Base-by-base conservation (phyloP, 2,329 filamentous ascomycete species). In the Paracoccidioides brasiliensis region DNA sequence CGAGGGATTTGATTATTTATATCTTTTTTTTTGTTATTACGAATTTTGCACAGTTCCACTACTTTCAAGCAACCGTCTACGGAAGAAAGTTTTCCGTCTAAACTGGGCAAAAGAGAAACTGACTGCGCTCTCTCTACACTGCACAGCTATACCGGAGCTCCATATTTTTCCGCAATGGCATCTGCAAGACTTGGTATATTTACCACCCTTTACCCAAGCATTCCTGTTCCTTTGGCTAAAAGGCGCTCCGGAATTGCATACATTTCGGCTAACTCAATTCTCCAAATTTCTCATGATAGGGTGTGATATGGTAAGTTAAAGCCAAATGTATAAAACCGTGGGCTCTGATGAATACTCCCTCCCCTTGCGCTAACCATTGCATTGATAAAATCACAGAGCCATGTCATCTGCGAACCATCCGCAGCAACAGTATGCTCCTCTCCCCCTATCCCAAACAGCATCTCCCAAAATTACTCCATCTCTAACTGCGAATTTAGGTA, bases 111-210 rank as follows among this genome's bases (percentile, higher is more conserved):
- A 37, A 49, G n/a, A 49, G n/a, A 7, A 7, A 8, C 46, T 49
- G 46, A 49, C n/a, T 8, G 30, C 46, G 4, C 3, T 14, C 9
- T 14, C 9, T 35, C 7, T 32, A 44, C 14, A 37, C 38, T 58
- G 58, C 54, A 77, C 54, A 77, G 75, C 72, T 98, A 97, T 70
- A 96, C 93, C 1, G 93, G 93, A 41, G 93, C 93, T 57, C 93
- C 93, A 10, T 98, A 95, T 74, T 98, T 98, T 74, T 96, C 91
- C 22, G 90, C 91, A 61, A 96, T 96, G 83, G 93, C 93, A 10
- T 95, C 89, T 61, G 93, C 93, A 49, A 83, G 86, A 65, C 74
- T 97, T 56, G 93, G 91, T 71, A 70, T 44, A 62, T 62, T 54
- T 49, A 49, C 57, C n/a, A 3, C 5, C 6, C 30, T 5, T 4